Evolutionary conservation across 192 early-diverging fungal species (phyloP).

Genomic region (Coemansia sp.): DNA sequence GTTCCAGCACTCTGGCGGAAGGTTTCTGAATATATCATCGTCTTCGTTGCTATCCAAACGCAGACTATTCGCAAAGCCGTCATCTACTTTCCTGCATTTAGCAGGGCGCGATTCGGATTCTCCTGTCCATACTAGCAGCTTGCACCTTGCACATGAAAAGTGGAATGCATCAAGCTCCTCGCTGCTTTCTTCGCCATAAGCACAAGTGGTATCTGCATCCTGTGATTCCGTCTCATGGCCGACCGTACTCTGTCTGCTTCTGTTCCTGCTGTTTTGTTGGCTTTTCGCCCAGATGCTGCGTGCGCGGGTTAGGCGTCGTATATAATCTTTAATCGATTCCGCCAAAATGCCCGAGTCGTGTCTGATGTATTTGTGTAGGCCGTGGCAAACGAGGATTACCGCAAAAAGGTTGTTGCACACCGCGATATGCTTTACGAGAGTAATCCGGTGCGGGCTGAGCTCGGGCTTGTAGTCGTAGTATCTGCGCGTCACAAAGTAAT

Average conservation of each 20-base stretch:
- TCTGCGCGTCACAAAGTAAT: conserved; percentile 75
- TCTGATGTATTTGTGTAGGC: conserved; percentile 68
- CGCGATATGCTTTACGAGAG: conserved; percentile 81
- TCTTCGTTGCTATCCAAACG: not conserved
- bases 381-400: conserved; percentile 63
- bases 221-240: not conserved
- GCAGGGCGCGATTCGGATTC: not conserved
- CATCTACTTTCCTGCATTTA: not conserved
- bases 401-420: conserved; percentile 88
- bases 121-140: not conserved
- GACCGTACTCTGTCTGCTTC: not conserved
- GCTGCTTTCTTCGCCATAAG: not conserved
- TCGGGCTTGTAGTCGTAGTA: conserved; percentile 70
- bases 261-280: not conserved
- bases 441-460: conserved; percentile 76
- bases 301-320: conserved; percentile 50
- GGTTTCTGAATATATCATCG: conserved; percentile 37
- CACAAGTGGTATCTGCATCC: not conserved
- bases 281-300: conserved; percentile 23
- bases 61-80: not conserved
- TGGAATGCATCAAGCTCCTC: not conserved
- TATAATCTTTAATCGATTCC: conserved; percentile 62
- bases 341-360: conserved; percentile 64
- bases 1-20: conserved; percentile 75
- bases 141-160: not conserved